Conservation (phyloP, 805 yeast genomes). For the Candida dendrica region DNA sequence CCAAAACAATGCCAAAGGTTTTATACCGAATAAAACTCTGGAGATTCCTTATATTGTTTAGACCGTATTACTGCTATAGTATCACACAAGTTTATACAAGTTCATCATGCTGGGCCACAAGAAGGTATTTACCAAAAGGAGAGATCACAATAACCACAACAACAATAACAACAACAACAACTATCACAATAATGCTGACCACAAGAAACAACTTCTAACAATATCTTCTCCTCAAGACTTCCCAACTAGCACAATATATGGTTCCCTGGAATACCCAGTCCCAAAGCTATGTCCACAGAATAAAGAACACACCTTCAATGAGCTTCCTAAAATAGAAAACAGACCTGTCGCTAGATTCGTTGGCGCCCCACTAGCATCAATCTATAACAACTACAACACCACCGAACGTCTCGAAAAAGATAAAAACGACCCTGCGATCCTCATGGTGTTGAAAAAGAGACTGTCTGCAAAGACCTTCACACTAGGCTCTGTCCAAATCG, state of each 20-base stretch:
- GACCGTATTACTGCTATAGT: no score
- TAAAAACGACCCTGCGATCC: constrained; percentile 8
- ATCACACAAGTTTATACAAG: no score
- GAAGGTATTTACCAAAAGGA: not conserved
- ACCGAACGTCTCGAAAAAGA: not conserved
- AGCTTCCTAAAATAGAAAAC: constrained; percentile 8
- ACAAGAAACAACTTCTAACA: not conserved
- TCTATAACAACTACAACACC: constrained; percentile 6
- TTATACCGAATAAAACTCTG: no score
- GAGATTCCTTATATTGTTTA: no score
- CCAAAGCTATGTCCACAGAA: constrained; percentile 4
- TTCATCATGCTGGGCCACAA: not conserved
- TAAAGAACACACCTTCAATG: constrained; percentile 4
- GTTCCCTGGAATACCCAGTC: constrained; percentile 10
- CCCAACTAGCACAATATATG: constrained; percentile 8
- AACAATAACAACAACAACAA: not conserved
- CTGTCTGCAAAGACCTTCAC: constrained; percentile 7
- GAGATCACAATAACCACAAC: not conserved
- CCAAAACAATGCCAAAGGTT: no score
- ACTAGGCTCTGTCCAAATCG: constrained; percentile 13
- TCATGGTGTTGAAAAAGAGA: constrained; percentile 7
- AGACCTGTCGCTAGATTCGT: constrained; percentile 10
- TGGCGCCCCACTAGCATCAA: constrained; percentile 2
- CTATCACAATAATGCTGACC: not conserved
- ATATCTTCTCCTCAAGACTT: constrained; percentile 3